Evolutionary conservation across 805 yeast genomes (phyloP), one percentile per base, ranked within the genome.

Genomic region (Metschnikowia reukaufii): DNA sequence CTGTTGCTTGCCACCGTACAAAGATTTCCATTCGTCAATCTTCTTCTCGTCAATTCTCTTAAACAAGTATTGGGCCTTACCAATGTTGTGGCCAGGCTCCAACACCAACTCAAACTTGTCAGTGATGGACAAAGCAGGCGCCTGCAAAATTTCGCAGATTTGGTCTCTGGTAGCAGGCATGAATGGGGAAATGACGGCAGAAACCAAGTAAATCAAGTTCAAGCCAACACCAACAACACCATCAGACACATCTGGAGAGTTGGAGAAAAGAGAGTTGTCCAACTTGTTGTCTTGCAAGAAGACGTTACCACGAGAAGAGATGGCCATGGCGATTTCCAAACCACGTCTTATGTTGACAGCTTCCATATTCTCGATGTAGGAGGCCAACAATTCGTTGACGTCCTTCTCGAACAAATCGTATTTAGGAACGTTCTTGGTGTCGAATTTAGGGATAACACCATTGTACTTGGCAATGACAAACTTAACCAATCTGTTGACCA

Each of bases 211-310:
- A 41, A 92, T 82, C 63, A 92, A 74, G 71, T 92, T 94, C 66
- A 94, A 74, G 49, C 96, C 97, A 44, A 88, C 86, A 54, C 88
- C 96, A 46, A 94, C 87, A 43, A 92, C 96, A 3, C 96, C 96
- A 62, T 90, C 97, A 12, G 96, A 81, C 60, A 81, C 82, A 29
- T 78, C 88, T 36, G 97, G 96, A 40, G 70, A 65, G 61, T 88
- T 81, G 46, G 82, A 79, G 68, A 83, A 88, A 55, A 91, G 75
- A 8, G 87, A 75, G 77, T 94, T 94, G 68, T 92, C 98, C 60
- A 94, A 78, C 72, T 91, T 91, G 73, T 91, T 90, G 42, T 92
- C 99, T 73, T 94, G 99, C 66, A 94, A 78, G 78, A 92, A 94
- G 67, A 78, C 86, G 72, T 94, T 94, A 68, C 99, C 99, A 60